Conservation (phyloP, 306 rosid species). For the Abrus pulchellus region DNA sequence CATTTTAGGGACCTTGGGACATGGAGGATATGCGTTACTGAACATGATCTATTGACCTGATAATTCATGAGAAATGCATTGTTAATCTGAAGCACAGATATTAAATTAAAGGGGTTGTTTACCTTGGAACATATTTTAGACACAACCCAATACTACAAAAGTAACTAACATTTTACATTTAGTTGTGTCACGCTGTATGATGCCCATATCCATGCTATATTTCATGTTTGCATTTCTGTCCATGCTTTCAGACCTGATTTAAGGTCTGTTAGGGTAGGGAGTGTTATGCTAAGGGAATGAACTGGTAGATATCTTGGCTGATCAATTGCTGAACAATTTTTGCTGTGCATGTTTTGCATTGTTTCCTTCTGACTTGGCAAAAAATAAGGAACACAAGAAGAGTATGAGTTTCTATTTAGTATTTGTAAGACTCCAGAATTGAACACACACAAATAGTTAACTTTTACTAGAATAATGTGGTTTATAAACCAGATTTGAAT, state of each 20-base stretch:
- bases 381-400: not conserved
- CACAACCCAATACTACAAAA: conserved; percentile 9
- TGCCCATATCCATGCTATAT: not conserved
- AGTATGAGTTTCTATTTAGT: conserved; percentile 3
- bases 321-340: not conserved
- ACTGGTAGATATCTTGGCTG: not conserved
- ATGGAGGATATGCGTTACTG: not conserved
- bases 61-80: conserved; percentile 35
- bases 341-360: not conserved
- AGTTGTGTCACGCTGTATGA: not conserved
- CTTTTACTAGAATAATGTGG: too few species aligned
- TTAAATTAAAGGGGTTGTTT: conserved; percentile 9
- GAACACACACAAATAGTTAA: too few species aligned
- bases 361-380: conserved; percentile 1
- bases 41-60: conserved; percentile 13
- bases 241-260: conserved; percentile 3
- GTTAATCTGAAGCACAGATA: conserved; percentile 5
- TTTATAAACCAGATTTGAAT: too few species aligned
- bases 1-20: conserved; percentile 2
- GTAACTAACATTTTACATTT: conserved; percentile 27
- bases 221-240: not conserved
- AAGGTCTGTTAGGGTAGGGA: not conserved
- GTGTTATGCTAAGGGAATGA: not conserved
- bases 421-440: not conserved
- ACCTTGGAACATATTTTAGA: conserved; percentile 5